Percentiles rank a stretch among this genome's conserved stretches.
Evolutionary conservation across 2,329 filamentous ascomycete species (phyloP).

Genomic region (Lecanosticta acicola): DNA sequence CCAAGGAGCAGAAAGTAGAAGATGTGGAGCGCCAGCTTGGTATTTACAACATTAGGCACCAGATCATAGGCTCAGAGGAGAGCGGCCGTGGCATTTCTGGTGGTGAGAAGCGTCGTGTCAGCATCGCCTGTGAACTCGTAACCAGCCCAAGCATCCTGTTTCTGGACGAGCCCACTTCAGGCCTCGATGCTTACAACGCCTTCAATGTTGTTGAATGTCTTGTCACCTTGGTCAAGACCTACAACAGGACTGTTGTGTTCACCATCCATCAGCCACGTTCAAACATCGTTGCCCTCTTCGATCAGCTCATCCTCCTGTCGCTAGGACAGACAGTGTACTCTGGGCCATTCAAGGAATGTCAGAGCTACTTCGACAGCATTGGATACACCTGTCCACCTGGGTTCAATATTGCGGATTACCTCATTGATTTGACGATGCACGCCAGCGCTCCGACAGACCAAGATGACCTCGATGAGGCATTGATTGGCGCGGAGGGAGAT

Average conservation of each 20-base stretch:
- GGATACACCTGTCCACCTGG: constrained; percentile 91
- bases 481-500: constrained; percentile 54
- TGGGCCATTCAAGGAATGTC: constrained; percentile 80
- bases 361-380: constrained; percentile 84
- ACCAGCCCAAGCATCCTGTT: constrained; percentile 97
- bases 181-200: constrained; percentile 91
- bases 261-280: constrained; percentile 97
- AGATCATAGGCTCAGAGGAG: constrained; percentile 93
- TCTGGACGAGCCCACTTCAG: constrained; percentile 93
- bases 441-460: constrained; percentile 57
- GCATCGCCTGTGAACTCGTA: constrained; percentile 94
- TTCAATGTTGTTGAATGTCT: constrained; percentile 97
- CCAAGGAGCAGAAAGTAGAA: constrained; percentile 86
- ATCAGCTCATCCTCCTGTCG: constrained; percentile 84
- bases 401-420: constrained; percentile 97
- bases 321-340: constrained; percentile 89
- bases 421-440: constrained; percentile 97
- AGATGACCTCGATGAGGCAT: constrained; percentile 46
- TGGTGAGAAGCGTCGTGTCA: constrained; percentile 91
- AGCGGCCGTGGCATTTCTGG: constrained; percentile 93
- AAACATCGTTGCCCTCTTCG: constrained; percentile 96
- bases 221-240: constrained; percentile 88
- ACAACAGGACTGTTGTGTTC: constrained; percentile 95
- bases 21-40: constrained; percentile 96
- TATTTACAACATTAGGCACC: constrained; percentile 89